Percentiles rank a stretch among this genome's conserved stretches.
Conservation (phyloP, 2,329 filamentous ascomycete genomes). For the Rhinocladiella similis region DNA sequence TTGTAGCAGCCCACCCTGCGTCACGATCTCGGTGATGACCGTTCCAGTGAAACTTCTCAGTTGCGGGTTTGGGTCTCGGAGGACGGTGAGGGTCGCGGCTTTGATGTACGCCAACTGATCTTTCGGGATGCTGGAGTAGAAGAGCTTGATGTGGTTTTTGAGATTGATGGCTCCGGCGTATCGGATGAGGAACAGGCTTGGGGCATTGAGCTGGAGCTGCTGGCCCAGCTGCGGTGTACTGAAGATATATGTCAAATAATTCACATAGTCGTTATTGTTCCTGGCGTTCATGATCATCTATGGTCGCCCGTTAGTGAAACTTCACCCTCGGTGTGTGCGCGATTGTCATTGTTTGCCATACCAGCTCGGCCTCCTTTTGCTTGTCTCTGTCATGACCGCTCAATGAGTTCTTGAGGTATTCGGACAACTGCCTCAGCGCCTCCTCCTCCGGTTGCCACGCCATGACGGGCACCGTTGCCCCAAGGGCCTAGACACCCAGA, state of each 20-base stretch:
- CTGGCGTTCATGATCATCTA: constrained; percentile 94
- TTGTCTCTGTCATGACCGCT: constrained; percentile 76
- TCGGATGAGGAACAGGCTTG: constrained; percentile 72
- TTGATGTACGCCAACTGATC: constrained; percentile 75
- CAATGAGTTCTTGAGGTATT: constrained; percentile 87
- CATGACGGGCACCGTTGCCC: constrained; percentile 56
- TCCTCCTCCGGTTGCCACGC: constrained; percentile 89
- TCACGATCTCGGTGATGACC: constrained; percentile 89
- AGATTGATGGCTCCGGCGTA: constrained; percentile 90
- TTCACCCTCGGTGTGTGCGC: not conserved
- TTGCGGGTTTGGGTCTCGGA: constrained; percentile 78
- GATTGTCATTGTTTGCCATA: constrained; percentile 51
- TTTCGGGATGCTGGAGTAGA: constrained; percentile 74
- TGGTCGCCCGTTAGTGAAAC: not conserved
- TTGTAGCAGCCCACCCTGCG: constrained; percentile 77
- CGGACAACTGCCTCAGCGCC: constrained; percentile 83
- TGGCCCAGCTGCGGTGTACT: constrained; percentile 65
- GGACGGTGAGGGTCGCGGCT: constrained; percentile 71
- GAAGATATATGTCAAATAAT: constrained; percentile 92
- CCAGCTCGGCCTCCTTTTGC: constrained; percentile 86
- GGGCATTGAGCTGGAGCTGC: constrained; percentile 55
- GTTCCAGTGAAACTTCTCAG: constrained; percentile 89
- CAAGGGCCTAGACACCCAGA: constrained; percentile 11
- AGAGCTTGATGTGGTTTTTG: constrained; percentile 83
- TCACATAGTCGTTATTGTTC: constrained; percentile 87